Percentiles rank a stretch among this genome's conserved stretches.
Evolutionary conservation across 805 yeast genomes (phyloP).

Genomic region (Debaryomyces tyrocola): DNA sequence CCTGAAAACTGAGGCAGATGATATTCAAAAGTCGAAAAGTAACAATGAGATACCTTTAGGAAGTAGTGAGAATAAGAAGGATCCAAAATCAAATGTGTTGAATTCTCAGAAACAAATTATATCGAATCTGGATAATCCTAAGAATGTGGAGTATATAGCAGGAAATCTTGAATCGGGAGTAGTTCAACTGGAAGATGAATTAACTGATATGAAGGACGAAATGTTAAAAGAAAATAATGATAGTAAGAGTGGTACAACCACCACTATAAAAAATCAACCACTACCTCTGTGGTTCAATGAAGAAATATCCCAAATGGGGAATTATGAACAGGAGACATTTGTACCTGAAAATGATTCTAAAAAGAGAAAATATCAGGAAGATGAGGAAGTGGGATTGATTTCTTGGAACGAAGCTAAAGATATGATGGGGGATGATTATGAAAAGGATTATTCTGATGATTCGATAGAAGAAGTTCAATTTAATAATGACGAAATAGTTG

Average conservation of each 20-base stretch:
- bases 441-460: constrained; percentile 2
- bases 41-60: neutral
- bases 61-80: neutral
- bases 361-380: constrained; percentile 24
- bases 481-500: neutral
- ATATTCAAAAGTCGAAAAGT: neutral
- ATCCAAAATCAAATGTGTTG: neutral
- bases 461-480: neutral
- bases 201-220: neutral
- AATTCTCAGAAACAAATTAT: neutral
- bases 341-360: neutral
- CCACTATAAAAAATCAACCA: constrained; percentile 7
- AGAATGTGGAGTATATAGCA: neutral
- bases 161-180: neutral
- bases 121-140: neutral
- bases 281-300: constrained; percentile 35
- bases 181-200: constrained; percentile 1
- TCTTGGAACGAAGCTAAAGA: constrained; percentile 51
- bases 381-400: constrained; percentile 50
- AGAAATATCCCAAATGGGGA: neutral
- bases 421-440: constrained; percentile 16
- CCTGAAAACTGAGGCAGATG: neutral
- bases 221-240: constrained; percentile 1
- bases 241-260: constrained; percentile 8
- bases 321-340: constrained; percentile 3